Conservation (phyloP, 495 filamentous ascomycete species). For the Podospora didyma region DNA sequence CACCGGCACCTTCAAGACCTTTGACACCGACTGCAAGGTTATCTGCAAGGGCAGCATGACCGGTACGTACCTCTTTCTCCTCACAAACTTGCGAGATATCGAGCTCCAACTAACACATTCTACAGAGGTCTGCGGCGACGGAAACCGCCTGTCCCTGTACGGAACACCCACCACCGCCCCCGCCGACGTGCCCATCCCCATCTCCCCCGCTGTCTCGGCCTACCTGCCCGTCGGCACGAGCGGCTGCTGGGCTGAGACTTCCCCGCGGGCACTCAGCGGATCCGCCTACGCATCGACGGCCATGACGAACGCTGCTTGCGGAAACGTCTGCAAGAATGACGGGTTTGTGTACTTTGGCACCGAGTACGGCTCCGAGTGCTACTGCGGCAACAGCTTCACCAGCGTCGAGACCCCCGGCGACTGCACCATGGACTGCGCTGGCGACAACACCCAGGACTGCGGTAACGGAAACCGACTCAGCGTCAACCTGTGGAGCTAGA, state of each 20-base stretch:
- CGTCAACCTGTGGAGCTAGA: conserved; percentile 17
- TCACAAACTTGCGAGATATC: no score
- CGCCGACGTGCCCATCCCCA: background rate
- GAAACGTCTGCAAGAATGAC: background rate
- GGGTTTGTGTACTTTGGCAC: conserved; percentile 4
- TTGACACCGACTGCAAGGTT: background rate
- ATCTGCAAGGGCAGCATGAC: conserved; percentile 2
- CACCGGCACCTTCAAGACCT: conserved; percentile 10
- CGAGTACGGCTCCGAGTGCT: conserved; percentile 13
- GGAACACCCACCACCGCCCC: background rate
- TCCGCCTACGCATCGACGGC: background rate
- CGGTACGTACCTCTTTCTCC: no score
- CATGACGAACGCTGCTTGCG: conserved; percentile 10
- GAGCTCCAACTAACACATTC: no score
- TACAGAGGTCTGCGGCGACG: conserved; percentile 26
- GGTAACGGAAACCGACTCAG: conserved; percentile 38
- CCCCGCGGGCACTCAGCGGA: conserved; percentile 12
- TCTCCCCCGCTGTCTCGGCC: background rate
- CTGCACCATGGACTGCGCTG: conserved; percentile 41
- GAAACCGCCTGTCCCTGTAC: conserved; percentile 4
- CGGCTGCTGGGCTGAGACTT: conserved; percentile 8
- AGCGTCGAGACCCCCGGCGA: conserved; percentile 10
- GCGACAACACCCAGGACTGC: conserved; percentile 36
- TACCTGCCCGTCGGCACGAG: background rate
- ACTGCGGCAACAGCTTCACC: conserved; percentile 9